Conservation (phyloP, 176 grass and related monocot species). For the Oryza meridionalis region DNA sequence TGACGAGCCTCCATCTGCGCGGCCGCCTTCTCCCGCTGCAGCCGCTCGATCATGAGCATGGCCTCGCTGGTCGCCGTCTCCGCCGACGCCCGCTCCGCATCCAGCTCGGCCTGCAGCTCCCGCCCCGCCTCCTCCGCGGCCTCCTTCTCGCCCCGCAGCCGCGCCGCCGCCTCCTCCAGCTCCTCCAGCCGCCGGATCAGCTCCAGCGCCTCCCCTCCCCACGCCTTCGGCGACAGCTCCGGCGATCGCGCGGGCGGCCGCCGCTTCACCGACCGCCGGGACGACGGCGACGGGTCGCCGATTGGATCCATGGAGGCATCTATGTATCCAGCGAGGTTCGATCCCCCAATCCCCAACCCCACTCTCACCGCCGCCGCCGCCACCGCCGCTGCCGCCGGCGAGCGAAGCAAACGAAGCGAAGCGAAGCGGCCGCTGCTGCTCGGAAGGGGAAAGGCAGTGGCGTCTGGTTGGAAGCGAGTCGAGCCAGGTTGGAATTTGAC, state of each 20-base stretch:
- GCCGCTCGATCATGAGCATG: slow-evolving; percentile 87
- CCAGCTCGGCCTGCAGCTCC: slow-evolving; percentile 58
- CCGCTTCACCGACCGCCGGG: slow-evolving; percentile 52
- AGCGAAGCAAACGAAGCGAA: slow-evolving; percentile 8
- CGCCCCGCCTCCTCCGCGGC: slow-evolving; percentile 48
- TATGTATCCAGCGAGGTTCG: slow-evolving; percentile 16
- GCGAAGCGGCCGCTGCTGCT: background rate
- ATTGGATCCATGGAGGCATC: slow-evolving; percentile 55
- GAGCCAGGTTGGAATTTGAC: slow-evolving; percentile 40
- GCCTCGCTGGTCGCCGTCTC: slow-evolving; percentile 75
- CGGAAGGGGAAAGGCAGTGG: slow-evolving; percentile 37
- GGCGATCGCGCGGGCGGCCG: slow-evolving; percentile 34
- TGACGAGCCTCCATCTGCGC: slow-evolving; percentile 88
- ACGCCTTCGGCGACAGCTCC: slow-evolving; percentile 49
- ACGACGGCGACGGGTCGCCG: slow-evolving; percentile 26
- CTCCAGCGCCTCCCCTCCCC: background rate
- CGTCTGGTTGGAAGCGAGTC: slow-evolving; percentile 44
- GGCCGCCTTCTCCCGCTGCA: slow-evolving; percentile 85
- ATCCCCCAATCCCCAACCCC: background rate
- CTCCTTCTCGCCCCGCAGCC: slow-evolving; percentile 57
- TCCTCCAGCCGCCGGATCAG: slow-evolving; percentile 49
- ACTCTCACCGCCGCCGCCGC: background rate
- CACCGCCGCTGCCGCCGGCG: slow-evolving; percentile 18
- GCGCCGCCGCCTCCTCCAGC: slow-evolving; percentile 41
- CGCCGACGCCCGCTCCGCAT: slow-evolving; percentile 68